Percentiles rank a stretch among this genome's conserved stretches.
Conservation (phyloP, 1,139 yeast genomes). For the Wickerhamiella pararugosa region DNA sequence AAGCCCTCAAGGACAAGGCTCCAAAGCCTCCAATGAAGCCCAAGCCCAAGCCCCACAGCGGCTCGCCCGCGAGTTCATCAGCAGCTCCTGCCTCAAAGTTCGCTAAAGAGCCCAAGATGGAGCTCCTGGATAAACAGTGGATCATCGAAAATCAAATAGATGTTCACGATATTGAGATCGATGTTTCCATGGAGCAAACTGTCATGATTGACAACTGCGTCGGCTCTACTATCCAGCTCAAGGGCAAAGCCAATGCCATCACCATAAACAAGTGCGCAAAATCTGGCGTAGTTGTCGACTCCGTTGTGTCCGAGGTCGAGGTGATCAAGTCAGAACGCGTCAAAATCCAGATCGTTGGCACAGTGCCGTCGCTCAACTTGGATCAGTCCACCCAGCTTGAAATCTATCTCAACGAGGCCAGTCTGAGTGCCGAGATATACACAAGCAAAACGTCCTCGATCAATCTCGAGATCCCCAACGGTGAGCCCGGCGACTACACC, state of each 20-base stretch:
- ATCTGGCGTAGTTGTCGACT: slow-evolving; percentile 66
- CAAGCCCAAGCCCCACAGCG: slow-evolving; percentile 3
- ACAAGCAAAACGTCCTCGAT: slow-evolving; percentile 74
- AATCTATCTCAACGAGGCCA: slow-evolving; percentile 57
- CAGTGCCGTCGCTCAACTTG: slow-evolving; percentile 65
- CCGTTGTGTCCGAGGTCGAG: slow-evolving; percentile 78
- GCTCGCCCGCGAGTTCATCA: slow-evolving; percentile 1
- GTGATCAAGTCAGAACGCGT: slow-evolving; percentile 67
- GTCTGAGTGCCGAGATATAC: slow-evolving; percentile 60
- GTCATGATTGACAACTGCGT: slow-evolving; percentile 73
- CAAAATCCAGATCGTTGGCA: slow-evolving; percentile 72
- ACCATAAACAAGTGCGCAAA: slow-evolving; percentile 60
- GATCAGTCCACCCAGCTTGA: slow-evolving; percentile 85
- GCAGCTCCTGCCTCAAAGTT: slow-evolving; percentile 2
- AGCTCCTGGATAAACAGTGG: slow-evolving; percentile 81
- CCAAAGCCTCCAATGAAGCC: slow-evolving; percentile 3
- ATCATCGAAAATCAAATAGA: slow-evolving; percentile 64
- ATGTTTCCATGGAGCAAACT: slow-evolving; percentile 75
- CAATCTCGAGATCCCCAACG: slow-evolving; percentile 56
- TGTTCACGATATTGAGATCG: slow-evolving; percentile 44
- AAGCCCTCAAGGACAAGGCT: slow-evolving; percentile 8
- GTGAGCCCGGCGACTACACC: slow-evolving; percentile 32
- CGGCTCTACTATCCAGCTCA: slow-evolving; percentile 61
- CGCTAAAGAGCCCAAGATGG: slow-evolving; percentile 58
- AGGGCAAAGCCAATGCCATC: slow-evolving; percentile 85